Base-by-base conservation (phyloP, 208 protist species). In the Trypanosoma vivax region DNA sequence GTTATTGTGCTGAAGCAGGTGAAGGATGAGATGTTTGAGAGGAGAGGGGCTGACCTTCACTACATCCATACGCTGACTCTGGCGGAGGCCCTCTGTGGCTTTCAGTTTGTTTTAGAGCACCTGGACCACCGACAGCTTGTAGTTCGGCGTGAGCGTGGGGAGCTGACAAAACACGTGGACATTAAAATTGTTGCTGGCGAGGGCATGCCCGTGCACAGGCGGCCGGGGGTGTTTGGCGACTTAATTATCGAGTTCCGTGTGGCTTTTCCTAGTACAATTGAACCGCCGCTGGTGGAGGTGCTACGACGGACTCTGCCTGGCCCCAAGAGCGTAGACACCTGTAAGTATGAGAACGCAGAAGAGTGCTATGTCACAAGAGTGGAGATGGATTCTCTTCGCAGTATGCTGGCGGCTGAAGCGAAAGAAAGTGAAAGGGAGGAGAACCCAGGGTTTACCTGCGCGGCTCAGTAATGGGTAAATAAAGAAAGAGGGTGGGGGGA, bases 11-110 rank as follows among this genome's bases (percentile, higher is more conserved):
- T 99, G 16, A 62, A 97, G 35, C 66, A 98, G 60, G 76, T 90
- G 39, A 86, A 96, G 54, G 95, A 99, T 75, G 38, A 63, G 16
- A 2, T 52, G 9, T 99, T 99, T 60, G 61, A 76, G 5, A 76
- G 97, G 33, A 53, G 96, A 5, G 93, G 79, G 31, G 59, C 79
- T 33, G 94, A 99, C 65, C 73, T 99, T 2, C 35, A 92, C 48
- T 89, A 97, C 58, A 79, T 68, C 7, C 78, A 92, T 28, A 69
- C 65, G 18, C 83, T 99, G 45, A 81, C 73, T 0, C 76, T 99
- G n/a, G 65, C 71, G 1, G 96, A 98, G 64, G 93, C 96, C 3
- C 73, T 98, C n/a, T 95, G 83, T 47, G 96, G 96, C 2, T 85
- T 92, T 67, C 71, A 93, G 58, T 94, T 97, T 65, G 59, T 79